phyloP scores from a whole-genome alignment of 2,329 filamentous ascomycete genomes.

The Aspergillus awamori region DNA sequence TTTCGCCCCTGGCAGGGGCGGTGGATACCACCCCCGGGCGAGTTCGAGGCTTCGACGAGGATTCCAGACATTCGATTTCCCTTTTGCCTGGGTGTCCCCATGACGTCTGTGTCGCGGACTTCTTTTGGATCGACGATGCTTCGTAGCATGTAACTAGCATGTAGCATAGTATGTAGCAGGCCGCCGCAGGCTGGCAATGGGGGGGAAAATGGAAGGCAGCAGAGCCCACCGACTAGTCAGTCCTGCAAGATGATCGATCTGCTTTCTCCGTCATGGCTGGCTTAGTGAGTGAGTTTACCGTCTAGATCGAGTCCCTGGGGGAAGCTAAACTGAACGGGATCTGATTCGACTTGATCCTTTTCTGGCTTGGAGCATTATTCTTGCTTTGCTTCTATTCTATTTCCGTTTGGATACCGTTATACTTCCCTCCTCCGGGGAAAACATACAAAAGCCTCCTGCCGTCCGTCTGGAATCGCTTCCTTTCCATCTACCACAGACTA shows the following conservation, averaged over 20 bases:
- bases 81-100: background rate
- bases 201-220: background rate
- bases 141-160: background rate
- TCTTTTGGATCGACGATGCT: slow-evolving; percentile 6
- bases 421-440: slow-evolving; percentile 13
- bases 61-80: slow-evolving; percentile 14
- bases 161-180: background rate
- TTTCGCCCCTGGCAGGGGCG: slow-evolving; percentile 19
- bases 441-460: slow-evolving; percentile 20
- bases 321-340: slow-evolving; percentile 19
- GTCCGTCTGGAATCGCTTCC: slow-evolving; percentile 5
- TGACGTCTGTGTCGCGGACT: slow-evolving; percentile 2
- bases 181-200: background rate
- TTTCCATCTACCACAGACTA: slow-evolving; percentile 8
- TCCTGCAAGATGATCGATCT: slow-evolving; percentile 24
- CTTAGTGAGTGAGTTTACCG: no score
- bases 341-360: slow-evolving; percentile 1
- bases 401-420: slow-evolving; percentile 15
- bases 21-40: slow-evolving; percentile 10
- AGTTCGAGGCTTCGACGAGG: slow-evolving; percentile 13
- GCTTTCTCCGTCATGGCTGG: background rate
- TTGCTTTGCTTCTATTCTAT: slow-evolving; percentile 14
- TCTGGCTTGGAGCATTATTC: slow-evolving; percentile 11
- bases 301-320: slow-evolving; percentile 8
- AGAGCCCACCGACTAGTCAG: slow-evolving; percentile 2